Evolutionary conservation across 169 alveolate genomes (phyloP), one percentile per base, ranked within the genome.

Genomic region (Cyclospora cayetanensis): DNA sequence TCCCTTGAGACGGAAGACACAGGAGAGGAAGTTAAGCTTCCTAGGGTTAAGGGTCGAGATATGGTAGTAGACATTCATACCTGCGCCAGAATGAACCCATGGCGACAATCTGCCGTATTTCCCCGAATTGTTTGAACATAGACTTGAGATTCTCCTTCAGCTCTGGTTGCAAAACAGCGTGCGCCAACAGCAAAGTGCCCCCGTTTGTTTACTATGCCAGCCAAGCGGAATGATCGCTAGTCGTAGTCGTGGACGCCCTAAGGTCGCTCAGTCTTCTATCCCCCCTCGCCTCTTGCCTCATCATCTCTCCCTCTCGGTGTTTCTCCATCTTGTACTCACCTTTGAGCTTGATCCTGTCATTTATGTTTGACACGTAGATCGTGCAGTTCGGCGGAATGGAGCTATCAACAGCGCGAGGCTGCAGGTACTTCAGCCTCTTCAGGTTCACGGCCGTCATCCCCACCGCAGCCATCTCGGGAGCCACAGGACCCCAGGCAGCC

Each of bases 81-180:
- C 90, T 35, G 66, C 97, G 83, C 97, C 97, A 96, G 92, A 96
- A 96, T 27, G 97, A 96, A 46, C 94, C 93, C 96, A 96, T 94
- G 27, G 96, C 97, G 15, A 96, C 95, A 53, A 96, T 65, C 50
- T 96, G 96, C 72, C 94, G 76, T 34, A 96, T 92, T 52, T 79
- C 93, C 27, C 97, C 97, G 60, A 83, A 96, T 50, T 90, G 93
- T 25, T 90, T 90, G 79, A 96, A 96, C 88, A 96, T 52, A 41
- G 94, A 94, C 53, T 89, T 70, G 80, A 96, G 82, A 20, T 74
- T 94, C 35, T 91, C 94, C 90, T 94, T 91, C 94, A 96, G 76
- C 25, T 90, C 96, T 55, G 76, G 11, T 50, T 12, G 11, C 18
- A 12, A 12, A 50, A 50, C 18, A 12, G 63, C 18, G 63, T 50